Evolutionary conservation across 495 filamentous ascomycete species (phyloP).

Genomic region (Lasiosphaeria ovina): DNA sequence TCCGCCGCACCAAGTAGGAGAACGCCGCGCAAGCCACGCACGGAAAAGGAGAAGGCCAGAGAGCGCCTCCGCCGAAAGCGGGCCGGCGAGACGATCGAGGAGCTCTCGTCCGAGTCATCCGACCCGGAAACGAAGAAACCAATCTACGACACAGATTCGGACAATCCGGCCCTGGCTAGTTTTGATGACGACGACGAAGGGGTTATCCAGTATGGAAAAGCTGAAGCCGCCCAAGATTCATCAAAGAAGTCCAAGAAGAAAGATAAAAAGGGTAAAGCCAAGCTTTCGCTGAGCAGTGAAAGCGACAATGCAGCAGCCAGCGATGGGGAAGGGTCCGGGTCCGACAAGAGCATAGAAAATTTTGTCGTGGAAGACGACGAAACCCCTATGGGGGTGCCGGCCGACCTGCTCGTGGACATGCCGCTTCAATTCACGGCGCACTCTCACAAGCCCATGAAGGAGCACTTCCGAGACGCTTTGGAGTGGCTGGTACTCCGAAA

Average conservation of each 20-base stretch:
- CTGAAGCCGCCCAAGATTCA: background rate
- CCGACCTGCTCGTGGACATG: conserved; percentile 44
- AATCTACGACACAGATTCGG: conserved; percentile 46
- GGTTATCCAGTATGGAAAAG: conserved; percentile 22
- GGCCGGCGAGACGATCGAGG: conserved; percentile 52
- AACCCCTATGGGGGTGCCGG: conserved; percentile 60
- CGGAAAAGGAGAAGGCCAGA: conserved; percentile 28
- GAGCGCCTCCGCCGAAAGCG: conserved; percentile 38
- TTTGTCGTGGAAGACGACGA: conserved; percentile 70
- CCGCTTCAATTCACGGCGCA: conserved; percentile 71
- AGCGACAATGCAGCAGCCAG: conserved; percentile 3
- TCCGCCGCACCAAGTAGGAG: conserved; percentile 1
- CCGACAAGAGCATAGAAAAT: conserved; percentile 58
- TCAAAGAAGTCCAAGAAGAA: conserved; percentile 8
- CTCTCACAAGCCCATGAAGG: conserved; percentile 64
- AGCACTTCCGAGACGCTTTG: conserved; percentile 75
- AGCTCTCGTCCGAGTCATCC: conserved; percentile 15
- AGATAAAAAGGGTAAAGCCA: conserved; percentile 17
- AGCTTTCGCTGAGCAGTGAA: conserved; percentile 12
- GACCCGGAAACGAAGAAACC: conserved; percentile 33
- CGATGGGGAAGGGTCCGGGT: conserved; percentile 38
- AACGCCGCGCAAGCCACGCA: conserved; percentile 21
- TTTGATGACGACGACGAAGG: conserved; percentile 50
- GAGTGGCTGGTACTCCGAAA: conserved; percentile 77
- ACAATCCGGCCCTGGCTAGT: conserved; percentile 35